Evolutionary conservation across 768 basidiomycete species (phyloP), one percentile per base, ranked within the genome.

Genomic region (Lentinula edodes): DNA sequence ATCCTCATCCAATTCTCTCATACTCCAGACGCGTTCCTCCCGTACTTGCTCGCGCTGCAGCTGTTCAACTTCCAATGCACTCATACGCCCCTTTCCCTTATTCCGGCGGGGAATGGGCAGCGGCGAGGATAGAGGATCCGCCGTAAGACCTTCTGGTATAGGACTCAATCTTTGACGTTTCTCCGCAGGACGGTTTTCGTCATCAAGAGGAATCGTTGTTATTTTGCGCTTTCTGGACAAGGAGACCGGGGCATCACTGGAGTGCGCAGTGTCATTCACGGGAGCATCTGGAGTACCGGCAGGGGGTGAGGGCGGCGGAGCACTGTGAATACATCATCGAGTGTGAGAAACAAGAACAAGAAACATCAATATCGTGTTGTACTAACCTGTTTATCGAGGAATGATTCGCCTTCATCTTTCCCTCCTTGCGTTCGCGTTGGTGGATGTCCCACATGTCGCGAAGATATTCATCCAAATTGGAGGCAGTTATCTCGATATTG

Each of bases 71-170:
- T 59, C 58, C 10, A 35, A 2, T 5, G 58, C 6, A 1, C 28
- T 59, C 58, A 59, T 59, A 1, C 38, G 45, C 4, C 58, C 45
- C 58, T 59, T 59, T 15, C 58, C 58, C 23, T 59, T 59, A 20
- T 58, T 35, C 28, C 8, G 13, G 28, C 51, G 51, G 13, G 28
- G 12, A n/a, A 52, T n/a, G 6, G 34, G 5, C 28, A 32, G 51
- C 8, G 51, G 15, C 0, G 51, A 34, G 28, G 7, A 20, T 4
- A 20, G 1, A 7, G 46, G 8, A 48, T 48, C 7, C 9, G 8
- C 18, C 10, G 9, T 23, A 35, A 34, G 2, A n/a, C 16, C 51
- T 52, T 52, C 51, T 52, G 6, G 4, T 52, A 52, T 52, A n/a
- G 51, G 51, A 34, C 35, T 36, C 12, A 52, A 32, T 18, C 51